Base-by-base conservation (phyloP, 1,139 yeast genomes). In the Pichia norvegensis region DNA sequence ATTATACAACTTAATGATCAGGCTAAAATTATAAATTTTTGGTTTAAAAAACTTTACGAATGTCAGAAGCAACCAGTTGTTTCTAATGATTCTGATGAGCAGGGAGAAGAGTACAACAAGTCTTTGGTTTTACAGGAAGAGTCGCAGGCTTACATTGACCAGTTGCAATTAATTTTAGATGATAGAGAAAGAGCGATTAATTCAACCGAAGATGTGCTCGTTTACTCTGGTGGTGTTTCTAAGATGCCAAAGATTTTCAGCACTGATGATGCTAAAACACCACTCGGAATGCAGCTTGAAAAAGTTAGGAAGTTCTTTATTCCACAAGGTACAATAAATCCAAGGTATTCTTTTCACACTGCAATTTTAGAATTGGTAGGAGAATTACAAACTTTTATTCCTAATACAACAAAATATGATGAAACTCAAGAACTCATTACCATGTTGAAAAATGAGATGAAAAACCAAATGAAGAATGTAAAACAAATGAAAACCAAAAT, bases 31-130 rank as follows among this genome's bases (percentile, higher is more conserved):
- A 70, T 85, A 29, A 82, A 81, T 55, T 62, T 61, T 6, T 76
- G 88, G 78, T 62, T 79, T 49, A 59, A 59, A 1, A 67, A 72
- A 16, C 64, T 87, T 46, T 59, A 68, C 11, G 57, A 57, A 1
- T 63, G 80, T 16, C 68, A 81, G 50, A 67, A 66, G 50, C 61
- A 66, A 2, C 59, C 60, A 1, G 70, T 68, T 35, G 73, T 72
- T 16, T 70, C 70, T 44, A 60, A 61, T 21, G 39, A 35, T 2
- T 69, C 67, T 25, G 50, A 50, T n/a, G 45, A 44, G 14, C 79
- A 79, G 49, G 95, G 94, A 19, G 85, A 79, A 46, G 97, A 88
- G 55, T 92, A 88, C 60, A 80, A 78, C 23, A 74, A 74, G 16
- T 79, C 94, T 0, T 69, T 90, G 43, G 76, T 77, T 38, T 81